Base-by-base conservation (phyloP, 176 grass and related monocot species). In the Bromus sterilis region DNA sequence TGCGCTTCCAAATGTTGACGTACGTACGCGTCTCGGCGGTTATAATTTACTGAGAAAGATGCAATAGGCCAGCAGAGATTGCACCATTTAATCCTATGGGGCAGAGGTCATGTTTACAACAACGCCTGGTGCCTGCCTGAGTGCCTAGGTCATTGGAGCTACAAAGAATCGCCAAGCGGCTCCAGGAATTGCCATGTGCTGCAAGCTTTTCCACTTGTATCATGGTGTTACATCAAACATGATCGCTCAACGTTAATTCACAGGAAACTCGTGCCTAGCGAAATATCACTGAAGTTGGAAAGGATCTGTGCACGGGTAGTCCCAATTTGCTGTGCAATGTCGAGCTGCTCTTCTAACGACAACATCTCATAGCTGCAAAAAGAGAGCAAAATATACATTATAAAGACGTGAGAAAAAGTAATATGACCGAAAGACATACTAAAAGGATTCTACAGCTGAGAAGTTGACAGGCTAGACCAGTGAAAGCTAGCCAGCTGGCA, bases 281-380 rank as follows among this genome's bases (percentile, higher is more conserved):
- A 94, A 72, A 94, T 81, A 85, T 98, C 95, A 68, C 71, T 89
- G 37, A 98, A 92, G 68, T 93, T 94, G 31, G 86, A 93, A 78
- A 94, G 90, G 87, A 98, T 93, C 63, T 94, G 95, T 0, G 88
- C 76, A 12, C 95, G 90, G 10, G 92, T 98, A 10, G 90, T 94
- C 51, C 86, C 91, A 83, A 91, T 93, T 74, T 94, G 90, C 24
- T 89, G 86, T 7, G 95, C 92, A 72, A 94, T 91, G n/a, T 98
- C 95, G n/a, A 91, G 73, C 78, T 98, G 92, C 62, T 98, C 90
- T 57, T 89, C 92, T 59, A 98, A 70, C 31, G 95, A 88, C 8
- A 94, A 42, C 95, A 94, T 94, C 87, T 98, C 95, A 61, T 93
- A 98, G 71, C 95, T 98, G 66, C 80, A 91, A 76, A 79, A 79